Evolutionary conservation across 2,329 filamentous ascomycete genomes (phyloP).

Genomic region (Aspergillus brasiliensis): DNA sequence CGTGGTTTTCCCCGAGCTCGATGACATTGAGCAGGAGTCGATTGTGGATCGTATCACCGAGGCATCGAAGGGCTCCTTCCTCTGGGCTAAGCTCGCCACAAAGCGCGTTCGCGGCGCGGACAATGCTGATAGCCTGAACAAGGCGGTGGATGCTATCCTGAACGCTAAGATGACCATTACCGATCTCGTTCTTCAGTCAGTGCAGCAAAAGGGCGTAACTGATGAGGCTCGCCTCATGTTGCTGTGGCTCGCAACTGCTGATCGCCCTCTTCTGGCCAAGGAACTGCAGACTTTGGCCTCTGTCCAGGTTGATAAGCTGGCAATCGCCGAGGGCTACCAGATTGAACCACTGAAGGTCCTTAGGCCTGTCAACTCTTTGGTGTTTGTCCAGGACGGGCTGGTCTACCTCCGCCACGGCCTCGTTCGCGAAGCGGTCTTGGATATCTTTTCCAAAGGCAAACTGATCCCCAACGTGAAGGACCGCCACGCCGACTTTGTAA

Average conservation of each 20-base stretch:
- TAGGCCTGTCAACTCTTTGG: constrained; percentile 34
- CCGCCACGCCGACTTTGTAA: constrained; percentile 36
- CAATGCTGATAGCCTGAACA: constrained; percentile 26
- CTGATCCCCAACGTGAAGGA: constrained; percentile 35
- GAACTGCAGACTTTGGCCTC: constrained; percentile 36
- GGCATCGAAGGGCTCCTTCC: constrained; percentile 40
- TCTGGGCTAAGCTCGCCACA: constrained; percentile 42
- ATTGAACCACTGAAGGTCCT: constrained; percentile 31
- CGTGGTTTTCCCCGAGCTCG: constrained; percentile 27
- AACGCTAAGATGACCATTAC: constrained; percentile 29
- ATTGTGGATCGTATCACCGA: constrained; percentile 35
- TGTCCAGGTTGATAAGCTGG: constrained; percentile 34
- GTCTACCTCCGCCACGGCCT: constrained; percentile 40
- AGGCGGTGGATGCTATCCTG: constrained; percentile 32
- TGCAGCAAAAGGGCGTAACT: constrained; percentile 29
- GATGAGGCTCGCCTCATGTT: constrained; percentile 38
- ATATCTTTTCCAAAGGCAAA: constrained; percentile 36
- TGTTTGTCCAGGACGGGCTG: constrained; percentile 38
- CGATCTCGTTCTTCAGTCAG: constrained; percentile 33
- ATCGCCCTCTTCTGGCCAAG: constrained; percentile 37
- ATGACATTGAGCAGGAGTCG: constrained; percentile 37
- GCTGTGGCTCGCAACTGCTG: constrained; percentile 41
- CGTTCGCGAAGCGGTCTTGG: constrained; percentile 34
- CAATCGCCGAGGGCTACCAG: constrained; percentile 25
- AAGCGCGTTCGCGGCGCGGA: constrained; percentile 34